Conservation (phyloP, 2,329 filamentous ascomycete genomes). For the Amauroascus verrucosus region DNA sequence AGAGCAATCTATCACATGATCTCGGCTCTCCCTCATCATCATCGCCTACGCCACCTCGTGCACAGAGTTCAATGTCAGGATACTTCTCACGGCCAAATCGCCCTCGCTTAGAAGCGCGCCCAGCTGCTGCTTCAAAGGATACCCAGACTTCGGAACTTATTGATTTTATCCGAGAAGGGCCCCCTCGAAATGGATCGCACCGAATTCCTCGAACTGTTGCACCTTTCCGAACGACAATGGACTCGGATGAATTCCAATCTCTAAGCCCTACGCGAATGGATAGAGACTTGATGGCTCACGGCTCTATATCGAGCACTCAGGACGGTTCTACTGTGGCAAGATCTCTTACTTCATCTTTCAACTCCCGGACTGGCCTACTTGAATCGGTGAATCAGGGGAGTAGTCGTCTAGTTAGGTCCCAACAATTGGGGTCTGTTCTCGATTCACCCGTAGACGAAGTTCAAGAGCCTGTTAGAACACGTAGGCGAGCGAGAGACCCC, state of each 20-base stretch:
- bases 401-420: neutral
- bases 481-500: conserved; percentile 69
- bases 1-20: neutral
- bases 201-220: conserved; percentile 75
- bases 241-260: conserved; percentile 59
- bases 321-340: conserved; percentile 44
- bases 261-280: conserved; percentile 25
- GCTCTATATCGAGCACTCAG: conserved; percentile 34
- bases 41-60: conserved; percentile 19
- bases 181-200: conserved; percentile 53
- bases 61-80: conserved; percentile 9
- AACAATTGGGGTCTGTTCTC: conserved; percentile 5
- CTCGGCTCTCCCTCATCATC: neutral
- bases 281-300: conserved; percentile 25
- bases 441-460: neutral
- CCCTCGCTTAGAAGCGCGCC: conserved; percentile 58
- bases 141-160: conserved; percentile 77
- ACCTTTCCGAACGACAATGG: conserved; percentile 74
- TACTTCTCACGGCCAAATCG: conserved; percentile 17
- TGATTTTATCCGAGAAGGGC: conserved; percentile 87
- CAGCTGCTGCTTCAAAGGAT: conserved; percentile 52
- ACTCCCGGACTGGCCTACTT: conserved; percentile 63
- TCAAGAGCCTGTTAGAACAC: conserved; percentile 54
- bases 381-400: conserved; percentile 23
- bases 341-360: conserved; percentile 54